Base-by-base conservation (phyloP, 2,329 filamentous ascomycete species). In the Ophiostoma angusticollis region DNA sequence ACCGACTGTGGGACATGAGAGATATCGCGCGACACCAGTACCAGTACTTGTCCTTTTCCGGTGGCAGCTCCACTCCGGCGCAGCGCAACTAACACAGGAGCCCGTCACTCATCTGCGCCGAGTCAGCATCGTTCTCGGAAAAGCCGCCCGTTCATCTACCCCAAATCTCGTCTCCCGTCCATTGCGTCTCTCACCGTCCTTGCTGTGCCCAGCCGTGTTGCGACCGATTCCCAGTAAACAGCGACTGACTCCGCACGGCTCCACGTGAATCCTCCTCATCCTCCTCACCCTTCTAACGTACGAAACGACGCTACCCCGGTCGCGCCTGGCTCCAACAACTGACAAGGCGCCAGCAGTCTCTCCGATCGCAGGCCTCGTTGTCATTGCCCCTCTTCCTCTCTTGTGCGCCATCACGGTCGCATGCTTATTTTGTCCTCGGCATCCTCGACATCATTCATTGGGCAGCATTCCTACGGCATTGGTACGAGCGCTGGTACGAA, bases 141-240 rank as follows among this genome's bases (percentile, higher is more conserved):
- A n/a, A n/a, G n/a, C n/a, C n/a, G n/a, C n/a, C n/a, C n/a, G n/a
- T n/a, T n/a, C n/a, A n/a, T n/a, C n/a, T n/a, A n/a, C n/a, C n/a
- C n/a, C n/a, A n/a, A n/a, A 14, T 14, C 27, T 11, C 8, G 17
- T 13, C 14, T 28, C 35, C 22, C 30, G 22, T 30, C 22, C 28
- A 25, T 25, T 11, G 3, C 19, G 16, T 12, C n/a, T 12, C 18
- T 5, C 25, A 22, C 35, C n/a, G 18, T 17, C n/a, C 21, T 31
- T 18, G 7, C 16, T 27, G 17, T 6, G n/a, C 6, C 18, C 13
- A 33, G n/a, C n/a, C n/a, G n/a, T n/a, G n/a, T n/a, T n/a, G n/a
- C n/a, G n/a, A n/a, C n/a, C n/a, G n/a, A n/a, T n/a, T 22, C 35
- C 28, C 36, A 42, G 22, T 36, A 42, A 42, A 35, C 40, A 24